Base-by-base conservation (phyloP, 768 basidiomycete species). In the Mycena capillaripes region DNA sequence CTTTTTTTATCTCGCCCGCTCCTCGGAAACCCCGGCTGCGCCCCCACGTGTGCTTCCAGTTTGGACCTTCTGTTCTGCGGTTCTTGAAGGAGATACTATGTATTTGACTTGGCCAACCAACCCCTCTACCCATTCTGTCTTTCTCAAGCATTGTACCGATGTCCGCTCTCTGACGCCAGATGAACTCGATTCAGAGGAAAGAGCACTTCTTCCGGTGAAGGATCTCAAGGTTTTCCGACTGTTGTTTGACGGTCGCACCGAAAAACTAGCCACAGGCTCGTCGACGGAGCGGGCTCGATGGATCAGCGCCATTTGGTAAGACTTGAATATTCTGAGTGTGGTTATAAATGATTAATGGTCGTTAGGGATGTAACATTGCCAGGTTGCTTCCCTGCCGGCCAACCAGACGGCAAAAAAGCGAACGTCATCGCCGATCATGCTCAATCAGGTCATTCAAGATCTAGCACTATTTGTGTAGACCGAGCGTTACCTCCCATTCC, bases 231-330 rank as follows among this genome's bases (percentile, higher is more conserved):
- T 91, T 0, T 94, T 95, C 69, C 92, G 93, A 78, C 75, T 95
- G n/a, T 60, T 87, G 21, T 92, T 93, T 66, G 86, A 89, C 62
- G 89, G 85, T 17, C 80, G 83, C 27, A 80, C 80, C 4, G 83
- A 93, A 77, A 88, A 84, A 65, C 93, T 95, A 78, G 93, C 91
- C 0, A 89, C 88, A 3, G 79, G 82, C 12, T 89, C 89, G 25
- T 86, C 89, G 30, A 85, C 87, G 69, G 92, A 92, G 66, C 84
- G 93, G 60, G 92, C 92, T 4, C 86, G 86, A 11, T 95, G 93
- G 93, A 87, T 95, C 59, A 92, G 91, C 75, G 88, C 90, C 4
- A 89, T 94, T 56, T 95, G 93, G 93, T 93, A 78, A 76, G 85
- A 78, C 27, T 32, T 36, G 9, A n/a, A 46, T 30, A 14, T 48